phyloP scores from a whole-genome alignment of 2,329 filamentous ascomycete genomes.

The Fonsecaea multimorphosa region DNA sequence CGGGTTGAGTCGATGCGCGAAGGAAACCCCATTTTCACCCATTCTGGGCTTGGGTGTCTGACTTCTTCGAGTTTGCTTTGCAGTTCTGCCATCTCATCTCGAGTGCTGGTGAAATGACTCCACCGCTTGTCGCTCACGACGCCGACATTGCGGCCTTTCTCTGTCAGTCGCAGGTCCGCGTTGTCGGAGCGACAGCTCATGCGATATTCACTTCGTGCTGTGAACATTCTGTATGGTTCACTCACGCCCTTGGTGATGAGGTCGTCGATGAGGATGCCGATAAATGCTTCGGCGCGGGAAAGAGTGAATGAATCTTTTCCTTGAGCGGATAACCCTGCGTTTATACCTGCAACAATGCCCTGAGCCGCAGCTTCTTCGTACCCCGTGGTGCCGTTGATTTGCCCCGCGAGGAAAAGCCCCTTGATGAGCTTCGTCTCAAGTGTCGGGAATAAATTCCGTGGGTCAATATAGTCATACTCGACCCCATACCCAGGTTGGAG shows the following conservation, averaged over 20 bases:
- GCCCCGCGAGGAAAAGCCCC: slow-evolving; percentile 89
- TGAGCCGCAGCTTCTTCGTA: slow-evolving; percentile 98
- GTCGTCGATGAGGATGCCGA: slow-evolving; percentile 98
- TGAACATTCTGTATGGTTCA: slow-evolving; percentile 99
- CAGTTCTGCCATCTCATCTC: slow-evolving; percentile 71
- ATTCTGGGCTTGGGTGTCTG: slow-evolving; percentile 65
- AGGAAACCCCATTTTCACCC: slow-evolving; percentile 73
- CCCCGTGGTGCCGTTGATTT: slow-evolving; percentile 97
- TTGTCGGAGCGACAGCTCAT: slow-evolving; percentile 93
- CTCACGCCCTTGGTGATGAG: slow-evolving; percentile 95
- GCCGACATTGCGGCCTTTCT: slow-evolving; percentile 75
- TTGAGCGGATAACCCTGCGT: slow-evolving; percentile 81
- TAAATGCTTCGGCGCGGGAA: slow-evolving; percentile 86
- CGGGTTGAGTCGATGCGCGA: slow-evolving; percentile 69
- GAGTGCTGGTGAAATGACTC: slow-evolving; percentile 69
- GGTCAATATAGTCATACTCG: slow-evolving; percentile 98
- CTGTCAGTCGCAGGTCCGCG: slow-evolving; percentile 84
- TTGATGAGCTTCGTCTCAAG: slow-evolving; percentile 91
- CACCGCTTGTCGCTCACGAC: slow-evolving; percentile 81
- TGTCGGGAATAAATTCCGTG: slow-evolving; percentile 82
- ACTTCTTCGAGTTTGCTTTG: slow-evolving; percentile 65
- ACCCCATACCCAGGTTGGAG: slow-evolving; percentile 95
- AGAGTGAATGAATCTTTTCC: slow-evolving; percentile 70
- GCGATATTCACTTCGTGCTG: slow-evolving; percentile 90
- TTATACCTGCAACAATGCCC: slow-evolving; percentile 89